phyloP scores from a whole-genome alignment of 495 filamentous ascomycete genomes.

The Apiosordaria backusii region DNA sequence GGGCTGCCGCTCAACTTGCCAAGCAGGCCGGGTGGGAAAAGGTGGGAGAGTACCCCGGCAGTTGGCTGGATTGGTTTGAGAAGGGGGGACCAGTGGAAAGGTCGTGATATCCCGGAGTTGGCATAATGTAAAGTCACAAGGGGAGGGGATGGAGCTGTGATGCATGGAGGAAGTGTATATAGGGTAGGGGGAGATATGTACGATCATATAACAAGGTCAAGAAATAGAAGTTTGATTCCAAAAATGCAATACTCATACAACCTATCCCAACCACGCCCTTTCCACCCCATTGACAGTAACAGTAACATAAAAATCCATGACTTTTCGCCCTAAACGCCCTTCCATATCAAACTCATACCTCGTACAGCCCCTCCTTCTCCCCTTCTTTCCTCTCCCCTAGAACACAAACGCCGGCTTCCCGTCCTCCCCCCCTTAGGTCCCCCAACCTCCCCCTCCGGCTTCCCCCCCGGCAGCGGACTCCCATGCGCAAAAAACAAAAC shows the following conservation, averaged over 20 bases:
- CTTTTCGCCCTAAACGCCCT: not conserved
- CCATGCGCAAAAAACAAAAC: slow-evolving; percentile 89
- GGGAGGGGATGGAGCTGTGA: slow-evolving; percentile 30
- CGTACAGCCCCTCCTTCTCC: too few relatives aligned
- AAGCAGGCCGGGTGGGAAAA: slow-evolving; percentile 67
- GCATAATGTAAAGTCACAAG: not conserved
- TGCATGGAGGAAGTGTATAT: too few relatives aligned
- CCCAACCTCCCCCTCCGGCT: slow-evolving; percentile 35
- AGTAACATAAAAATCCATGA: not conserved
- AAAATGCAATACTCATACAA: not conserved
- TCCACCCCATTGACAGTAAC: not conserved
- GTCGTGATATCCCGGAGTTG: slow-evolving; percentile 9
- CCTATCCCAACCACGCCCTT: not conserved
- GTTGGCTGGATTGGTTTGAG: slow-evolving; percentile 83
- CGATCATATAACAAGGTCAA: too few relatives aligned
- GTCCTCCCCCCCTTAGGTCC: not conserved
- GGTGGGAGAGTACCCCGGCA: slow-evolving; percentile 79
- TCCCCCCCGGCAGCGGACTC: slow-evolving; percentile 53
- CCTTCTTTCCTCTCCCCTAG: not conserved
- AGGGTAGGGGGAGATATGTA: too few relatives aligned
- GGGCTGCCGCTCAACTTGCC: slow-evolving; percentile 77
- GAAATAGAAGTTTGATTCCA: not conserved
- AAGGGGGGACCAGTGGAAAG: slow-evolving; percentile 61
- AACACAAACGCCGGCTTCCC: not conserved
- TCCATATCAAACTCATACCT: too few relatives aligned